A percentile compares a stretch with the other conserved stretches of the same genome.
Conservation (phyloP, 768 basidiomycete genomes). For the Dacryopinax primogenitus region DNA sequence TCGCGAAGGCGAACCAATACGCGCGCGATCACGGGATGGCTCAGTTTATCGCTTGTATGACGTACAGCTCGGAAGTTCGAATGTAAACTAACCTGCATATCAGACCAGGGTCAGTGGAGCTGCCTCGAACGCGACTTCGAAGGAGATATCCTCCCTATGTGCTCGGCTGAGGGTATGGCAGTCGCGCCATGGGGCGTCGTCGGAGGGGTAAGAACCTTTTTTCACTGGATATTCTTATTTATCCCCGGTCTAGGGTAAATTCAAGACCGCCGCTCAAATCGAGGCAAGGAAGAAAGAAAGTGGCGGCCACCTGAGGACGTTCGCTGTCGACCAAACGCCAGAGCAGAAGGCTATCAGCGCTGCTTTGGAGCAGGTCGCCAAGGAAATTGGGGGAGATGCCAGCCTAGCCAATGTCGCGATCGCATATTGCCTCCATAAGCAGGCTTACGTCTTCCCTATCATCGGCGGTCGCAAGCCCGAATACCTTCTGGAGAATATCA, state of each 20-base stretch:
- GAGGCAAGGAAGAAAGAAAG: background rate
- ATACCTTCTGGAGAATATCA: constrained; percentile 18
- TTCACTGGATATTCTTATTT: background rate
- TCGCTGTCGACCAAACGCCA: constrained; percentile 3
- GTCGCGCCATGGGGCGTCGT: constrained; percentile 5
- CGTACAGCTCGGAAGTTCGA: background rate
- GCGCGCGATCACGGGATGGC: constrained; percentile 38
- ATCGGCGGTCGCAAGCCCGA: constrained; percentile 17
- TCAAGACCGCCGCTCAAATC: constrained; percentile 7
- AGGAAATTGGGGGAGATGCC: background rate
- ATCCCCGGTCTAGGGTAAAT: background rate
- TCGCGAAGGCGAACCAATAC: constrained; percentile 39
- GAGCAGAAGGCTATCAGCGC: background rate
- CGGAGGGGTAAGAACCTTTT: background rate
- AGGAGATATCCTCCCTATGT: constrained; percentile 23
- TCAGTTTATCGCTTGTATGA: constrained; percentile 36
- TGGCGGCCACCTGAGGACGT: background rate
- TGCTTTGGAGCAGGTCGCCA: constrained; percentile 7
- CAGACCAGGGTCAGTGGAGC: constrained; percentile 11
- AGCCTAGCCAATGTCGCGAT: constrained; percentile 18
- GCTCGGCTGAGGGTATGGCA: background rate
- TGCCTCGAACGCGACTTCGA: constrained; percentile 24
- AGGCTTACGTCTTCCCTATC: constrained; percentile 21
- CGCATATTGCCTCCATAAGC: constrained; percentile 24
- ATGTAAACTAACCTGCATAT: background rate